Evolutionary conservation across 495 filamentous ascomycete genomes (phyloP).

Genomic region (Daldinia vernicosa): DNA sequence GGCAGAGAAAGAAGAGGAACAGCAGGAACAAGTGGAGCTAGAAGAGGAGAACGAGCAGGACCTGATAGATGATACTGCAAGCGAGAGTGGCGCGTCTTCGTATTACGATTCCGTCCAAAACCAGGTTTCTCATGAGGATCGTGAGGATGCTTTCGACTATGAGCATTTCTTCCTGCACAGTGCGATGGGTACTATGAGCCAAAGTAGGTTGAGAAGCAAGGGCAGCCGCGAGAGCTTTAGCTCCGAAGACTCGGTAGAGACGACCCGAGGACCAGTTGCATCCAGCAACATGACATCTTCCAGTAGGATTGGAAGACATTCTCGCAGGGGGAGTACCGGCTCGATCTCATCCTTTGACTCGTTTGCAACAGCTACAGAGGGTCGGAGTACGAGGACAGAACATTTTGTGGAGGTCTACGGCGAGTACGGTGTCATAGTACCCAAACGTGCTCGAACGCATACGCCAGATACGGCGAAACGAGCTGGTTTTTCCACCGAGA

Average conservation of each 20-base stretch:
- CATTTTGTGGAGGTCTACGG: slow-evolving; percentile 32
- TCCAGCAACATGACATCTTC: slow-evolving; percentile 30
- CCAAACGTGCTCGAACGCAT: slow-evolving; percentile 45
- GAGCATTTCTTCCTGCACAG: slow-evolving; percentile 94
- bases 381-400: slow-evolving; percentile 47
- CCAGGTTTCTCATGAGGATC: slow-evolving; percentile 81
- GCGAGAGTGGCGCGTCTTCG: slow-evolving; percentile 62
- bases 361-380: slow-evolving; percentile 86
- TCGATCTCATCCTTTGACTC: slow-evolving; percentile 81
- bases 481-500: slow-evolving; percentile 46
- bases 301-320: slow-evolving; percentile 47
- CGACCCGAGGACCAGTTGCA: slow-evolving; percentile 65
- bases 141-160: slow-evolving; percentile 97
- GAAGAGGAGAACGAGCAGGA: slow-evolving; percentile 43
- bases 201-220: slow-evolving; percentile 55
- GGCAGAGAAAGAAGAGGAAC: slow-evolving; percentile 19
- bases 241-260: slow-evolving; percentile 79
- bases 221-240: slow-evolving; percentile 64
- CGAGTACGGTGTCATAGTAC: slow-evolving; percentile 34
- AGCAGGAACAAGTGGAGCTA: slow-evolving; percentile 5
- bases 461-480: slow-evolving; percentile 45
- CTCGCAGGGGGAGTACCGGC: slow-evolving; percentile 67
- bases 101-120: slow-evolving; percentile 65
- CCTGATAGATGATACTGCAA: slow-evolving; percentile 47
- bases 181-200: slow-evolving; percentile 76